These are phyloP conservation scores for Hanseniaspora pseudoguilliermondii DNA, from an alignment of 805 yeast species.

Conservation along the genomic window DNA sequence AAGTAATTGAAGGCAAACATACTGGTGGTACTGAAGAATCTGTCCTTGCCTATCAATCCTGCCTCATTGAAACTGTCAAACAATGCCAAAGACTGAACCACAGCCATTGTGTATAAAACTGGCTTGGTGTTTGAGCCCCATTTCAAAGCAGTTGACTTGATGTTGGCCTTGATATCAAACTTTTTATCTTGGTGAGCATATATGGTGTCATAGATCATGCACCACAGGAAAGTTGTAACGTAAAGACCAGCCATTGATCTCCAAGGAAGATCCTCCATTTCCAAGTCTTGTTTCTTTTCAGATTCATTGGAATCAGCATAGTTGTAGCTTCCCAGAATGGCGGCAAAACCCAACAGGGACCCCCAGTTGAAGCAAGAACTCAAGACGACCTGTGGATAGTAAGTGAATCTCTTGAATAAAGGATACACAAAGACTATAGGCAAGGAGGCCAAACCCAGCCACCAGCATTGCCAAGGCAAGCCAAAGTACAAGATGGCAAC, in stretches of 20 bases:
- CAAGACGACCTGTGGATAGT: conserved; percentile 81
- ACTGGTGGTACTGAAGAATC: conserved; percentile 37
- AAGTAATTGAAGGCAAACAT: conserved; percentile 58
- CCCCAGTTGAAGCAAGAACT: conserved; percentile 90
- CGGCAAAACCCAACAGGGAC: conserved; percentile 85
- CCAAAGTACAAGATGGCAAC: conserved; percentile 48
- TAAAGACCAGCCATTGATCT: conserved; percentile 68
- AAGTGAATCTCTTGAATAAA: conserved; percentile 83
- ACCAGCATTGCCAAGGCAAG: conserved; percentile 71
- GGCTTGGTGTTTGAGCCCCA: conserved; percentile 79
- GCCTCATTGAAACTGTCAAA: conserved; percentile 58
- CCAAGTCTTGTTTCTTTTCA: neutral
- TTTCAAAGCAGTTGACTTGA: conserved; percentile 86
- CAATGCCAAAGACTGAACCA: conserved; percentile 53
- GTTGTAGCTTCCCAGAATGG: conserved; percentile 35
- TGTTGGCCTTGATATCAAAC: conserved; percentile 80
- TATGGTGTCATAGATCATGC: conserved; percentile 89
- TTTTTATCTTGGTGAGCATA: conserved; percentile 95
- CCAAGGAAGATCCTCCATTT: conserved; percentile 55
- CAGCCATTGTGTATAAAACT: conserved; percentile 49
- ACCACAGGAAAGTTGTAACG: conserved; percentile 72
- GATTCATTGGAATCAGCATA: neutral
- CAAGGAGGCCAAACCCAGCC: conserved; percentile 68
- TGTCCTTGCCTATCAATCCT: conserved; percentile 75
- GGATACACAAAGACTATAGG: conserved; percentile 80